These are phyloP conservation scores for Craspedostauros australis DNA, from an alignment of 108 stramenopile genomes.

Conservation along the genomic window DNA sequence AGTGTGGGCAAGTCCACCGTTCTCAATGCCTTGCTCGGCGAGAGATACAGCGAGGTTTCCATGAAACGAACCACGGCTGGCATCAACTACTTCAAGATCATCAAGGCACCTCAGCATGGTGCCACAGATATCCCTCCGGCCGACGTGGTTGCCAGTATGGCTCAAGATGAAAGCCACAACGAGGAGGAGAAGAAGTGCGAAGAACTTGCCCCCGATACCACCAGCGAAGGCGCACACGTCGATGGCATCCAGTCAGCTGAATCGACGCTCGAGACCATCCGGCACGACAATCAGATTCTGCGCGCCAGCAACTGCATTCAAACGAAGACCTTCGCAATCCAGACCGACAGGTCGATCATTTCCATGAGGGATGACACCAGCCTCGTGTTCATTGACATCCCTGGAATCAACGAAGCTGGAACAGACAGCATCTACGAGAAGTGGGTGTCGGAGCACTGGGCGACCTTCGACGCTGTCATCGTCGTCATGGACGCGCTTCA, in stretches of 20 bases:
- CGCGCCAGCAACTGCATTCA: constrained; percentile 14
- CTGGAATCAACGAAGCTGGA: constrained; percentile 23
- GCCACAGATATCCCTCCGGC: background rate
- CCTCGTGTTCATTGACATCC: constrained; percentile 27
- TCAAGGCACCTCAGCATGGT: background rate
- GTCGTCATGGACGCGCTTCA: constrained; percentile 23
- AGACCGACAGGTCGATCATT: constrained; percentile 14
- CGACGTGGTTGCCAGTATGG: background rate
- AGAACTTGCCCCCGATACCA: too few species aligned
- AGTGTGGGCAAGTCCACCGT: constrained; percentile 25
- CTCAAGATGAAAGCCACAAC: too few species aligned
- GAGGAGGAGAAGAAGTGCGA: too few species aligned
- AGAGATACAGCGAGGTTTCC: constrained; percentile 20
- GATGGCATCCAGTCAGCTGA: constrained; percentile 4
- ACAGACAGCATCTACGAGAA: constrained; percentile 15
- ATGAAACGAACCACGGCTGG: constrained; percentile 28
- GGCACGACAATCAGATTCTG: constrained; percentile 17
- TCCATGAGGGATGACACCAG: constrained; percentile 21
- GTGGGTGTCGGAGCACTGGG: constrained; percentile 17
- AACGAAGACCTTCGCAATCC: constrained; percentile 28
- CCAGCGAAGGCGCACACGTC: too few species aligned
- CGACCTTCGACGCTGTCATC: constrained; percentile 20
- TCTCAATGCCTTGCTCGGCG: constrained; percentile 20
- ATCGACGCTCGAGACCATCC: constrained; percentile 13
- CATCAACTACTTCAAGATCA: constrained; percentile 17